Conservation (phyloP, 1,284 basidiomycete species). For the Gomphus sp. region DNA sequence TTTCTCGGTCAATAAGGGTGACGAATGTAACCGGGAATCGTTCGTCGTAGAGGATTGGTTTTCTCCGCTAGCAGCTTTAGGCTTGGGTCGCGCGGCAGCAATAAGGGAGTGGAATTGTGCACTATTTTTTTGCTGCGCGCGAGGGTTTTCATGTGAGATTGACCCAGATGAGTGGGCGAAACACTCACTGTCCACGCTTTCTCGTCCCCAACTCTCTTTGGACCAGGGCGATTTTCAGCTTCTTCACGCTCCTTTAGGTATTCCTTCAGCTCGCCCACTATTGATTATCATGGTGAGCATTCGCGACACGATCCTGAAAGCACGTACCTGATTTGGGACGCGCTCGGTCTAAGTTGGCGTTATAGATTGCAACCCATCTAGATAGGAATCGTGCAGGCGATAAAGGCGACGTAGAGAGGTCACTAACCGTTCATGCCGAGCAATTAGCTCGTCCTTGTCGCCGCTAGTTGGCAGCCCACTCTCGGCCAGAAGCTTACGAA, state of each 20-base stretch:
- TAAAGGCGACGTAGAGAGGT: neutral
- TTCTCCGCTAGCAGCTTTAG: neutral
- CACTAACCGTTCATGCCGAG: conserved; percentile 51
- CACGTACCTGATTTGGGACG: conserved; percentile 1
- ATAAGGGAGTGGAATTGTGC: conserved; percentile 8
- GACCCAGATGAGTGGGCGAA: neutral
- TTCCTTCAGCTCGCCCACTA: conserved; percentile 5
- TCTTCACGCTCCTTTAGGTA: conserved; percentile 2
- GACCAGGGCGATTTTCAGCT: neutral
- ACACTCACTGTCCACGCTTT: conserved; percentile 6
- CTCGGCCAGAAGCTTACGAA: conserved; percentile 48
- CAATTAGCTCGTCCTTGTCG: conserved; percentile 39
- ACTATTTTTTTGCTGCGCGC: conserved; percentile 5
- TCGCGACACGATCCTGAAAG: neutral
- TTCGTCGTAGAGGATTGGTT: too few relatives aligned
- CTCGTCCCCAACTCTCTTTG: conserved; percentile 6
- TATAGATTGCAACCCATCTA: conserved; percentile 62
- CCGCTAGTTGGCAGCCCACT: conserved; percentile 44
- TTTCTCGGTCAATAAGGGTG: neutral
- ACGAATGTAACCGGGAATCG: neutral
- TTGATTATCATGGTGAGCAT: neutral
- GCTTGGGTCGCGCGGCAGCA: neutral
- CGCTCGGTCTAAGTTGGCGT: conserved; percentile 59
- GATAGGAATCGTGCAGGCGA: neutral
- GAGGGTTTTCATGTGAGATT: neutral